Base-by-base conservation (phyloP, 805 yeast species). In the Schwanniomyces vanrijiae region DNA sequence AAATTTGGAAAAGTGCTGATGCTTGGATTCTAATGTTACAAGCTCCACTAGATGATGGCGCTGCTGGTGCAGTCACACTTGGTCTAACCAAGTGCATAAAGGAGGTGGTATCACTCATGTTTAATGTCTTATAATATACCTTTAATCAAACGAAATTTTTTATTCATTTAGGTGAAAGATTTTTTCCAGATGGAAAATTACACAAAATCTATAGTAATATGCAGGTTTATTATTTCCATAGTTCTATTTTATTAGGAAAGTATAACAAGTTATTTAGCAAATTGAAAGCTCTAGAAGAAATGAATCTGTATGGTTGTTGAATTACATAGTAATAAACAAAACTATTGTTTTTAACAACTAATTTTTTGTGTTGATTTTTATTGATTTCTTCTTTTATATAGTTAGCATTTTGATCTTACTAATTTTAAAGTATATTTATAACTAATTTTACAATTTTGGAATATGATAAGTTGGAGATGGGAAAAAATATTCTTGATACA, bases 1-100 rank as follows among this genome's bases (percentile, higher is more conserved):
- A 75, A 48, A 90, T 78, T 65, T 84, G 87, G 68, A 90, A 80
- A 44, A 86, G 73, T 4, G 94, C 92, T 44, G 88, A 75, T 3
- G 89, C 77, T 61, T 83, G 84, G 50, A 86, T 77, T 44, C 70
- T 71, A 48, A 84, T 83, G 43, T 68, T 71, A 46, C 82, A 68
- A 18, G 88, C 81, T 8, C 81, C 73, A 24, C 70, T 59, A 25
- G 69, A 65, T 43, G 77, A 65, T 4, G 75, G 63, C 1, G 72
- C 73, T 6, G 74, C 77, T 4, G 78, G 78, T 0, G 77, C 77
- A 25, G 69, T 55, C 48, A 73, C 99, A 52, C 71, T 76, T 45
- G 85, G 86, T 55, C 80, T 75, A 49, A 73, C 68, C 58, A 73
- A 64, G 56, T 73, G 77, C 77, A 73, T 71, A 53, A 63, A 66